Conservation (phyloP, 345 rosid species). For the Raphanus sativus region DNA sequence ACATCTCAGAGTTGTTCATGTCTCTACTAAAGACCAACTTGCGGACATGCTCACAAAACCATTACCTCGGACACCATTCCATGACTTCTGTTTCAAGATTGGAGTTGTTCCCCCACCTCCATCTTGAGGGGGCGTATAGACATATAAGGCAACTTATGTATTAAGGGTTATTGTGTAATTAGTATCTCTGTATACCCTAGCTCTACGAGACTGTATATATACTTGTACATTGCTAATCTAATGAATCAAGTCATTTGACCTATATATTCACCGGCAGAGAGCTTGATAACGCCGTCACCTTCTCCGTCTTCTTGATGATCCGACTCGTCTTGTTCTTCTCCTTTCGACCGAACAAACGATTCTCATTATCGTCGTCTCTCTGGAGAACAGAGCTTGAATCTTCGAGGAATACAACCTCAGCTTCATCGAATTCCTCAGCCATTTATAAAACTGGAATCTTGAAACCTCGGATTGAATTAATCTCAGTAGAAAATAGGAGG, state of each 20-base stretch:
- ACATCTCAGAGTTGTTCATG: background rate
- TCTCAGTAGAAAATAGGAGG: background rate
- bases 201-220: too few species aligned
- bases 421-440: constrained; percentile 51
- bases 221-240: too few species aligned
- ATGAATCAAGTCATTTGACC: too few species aligned
- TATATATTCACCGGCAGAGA: constrained; percentile 39
- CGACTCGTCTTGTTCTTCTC: background rate
- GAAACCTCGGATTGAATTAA: background rate
- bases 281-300: background rate
- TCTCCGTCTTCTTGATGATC: background rate
- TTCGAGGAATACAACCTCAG: constrained; percentile 46
- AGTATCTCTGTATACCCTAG: too few species aligned
- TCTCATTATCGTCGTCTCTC: background rate
- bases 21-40: background rate
- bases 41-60: background rate
- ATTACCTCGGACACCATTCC: background rate
- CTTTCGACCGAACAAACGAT: background rate
- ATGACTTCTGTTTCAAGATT: too few species aligned
- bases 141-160: too few species aligned
- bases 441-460: background rate
- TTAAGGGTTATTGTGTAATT: too few species aligned
- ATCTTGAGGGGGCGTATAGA: too few species aligned
- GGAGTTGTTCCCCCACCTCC: too few species aligned
- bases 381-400: constrained; percentile 1